These are phyloP conservation scores for Mycena capillaripes DNA, from an alignment of 768 basidiomycete genomes.

Conservation along the genomic window DNA sequence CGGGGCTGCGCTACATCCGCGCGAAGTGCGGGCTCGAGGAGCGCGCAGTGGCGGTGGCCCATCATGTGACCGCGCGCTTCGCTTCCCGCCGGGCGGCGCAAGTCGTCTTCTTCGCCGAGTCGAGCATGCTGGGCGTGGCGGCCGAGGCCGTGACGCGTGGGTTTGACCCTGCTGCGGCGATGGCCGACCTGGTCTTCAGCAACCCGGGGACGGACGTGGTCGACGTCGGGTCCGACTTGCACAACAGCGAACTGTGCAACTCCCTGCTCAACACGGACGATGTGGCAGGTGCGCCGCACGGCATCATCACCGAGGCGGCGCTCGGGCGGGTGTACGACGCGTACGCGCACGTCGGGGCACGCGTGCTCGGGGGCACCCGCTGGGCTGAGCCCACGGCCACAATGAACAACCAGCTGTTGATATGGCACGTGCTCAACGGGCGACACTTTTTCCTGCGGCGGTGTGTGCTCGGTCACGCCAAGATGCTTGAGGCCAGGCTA, in stretches of 20 bases:
- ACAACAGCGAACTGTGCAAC: conserved; percentile 19
- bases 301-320: conserved; percentile 13
- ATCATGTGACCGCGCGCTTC: conserved; percentile 10
- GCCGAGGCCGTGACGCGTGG: conserved; percentile 18
- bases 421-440: conserved; percentile 19
- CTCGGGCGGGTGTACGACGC: conserved; percentile 27
- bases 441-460: conserved; percentile 27
- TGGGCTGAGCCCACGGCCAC: conserved; percentile 20
- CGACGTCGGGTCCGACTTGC: conserved; percentile 22
- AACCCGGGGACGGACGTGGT: conserved; percentile 18
- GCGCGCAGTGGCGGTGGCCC: not conserved
- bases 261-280: conserved; percentile 15
- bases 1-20: conserved; percentile 17
- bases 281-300: not conserved
- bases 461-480: conserved; percentile 14
- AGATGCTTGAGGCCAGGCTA: conserved; percentile 6
- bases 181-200: conserved; percentile 22
- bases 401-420: not conserved
- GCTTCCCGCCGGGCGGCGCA: conserved; percentile 12
- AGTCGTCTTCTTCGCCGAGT: conserved; percentile 13
- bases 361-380: not conserved
- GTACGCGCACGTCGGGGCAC: conserved; percentile 16
- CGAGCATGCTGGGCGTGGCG: conserved; percentile 18
- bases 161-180: conserved; percentile 12
- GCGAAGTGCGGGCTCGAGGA: conserved; percentile 14